Conservation (phyloP, 2,329 filamentous ascomycete genomes). For the Fonsecaea monophora region DNA sequence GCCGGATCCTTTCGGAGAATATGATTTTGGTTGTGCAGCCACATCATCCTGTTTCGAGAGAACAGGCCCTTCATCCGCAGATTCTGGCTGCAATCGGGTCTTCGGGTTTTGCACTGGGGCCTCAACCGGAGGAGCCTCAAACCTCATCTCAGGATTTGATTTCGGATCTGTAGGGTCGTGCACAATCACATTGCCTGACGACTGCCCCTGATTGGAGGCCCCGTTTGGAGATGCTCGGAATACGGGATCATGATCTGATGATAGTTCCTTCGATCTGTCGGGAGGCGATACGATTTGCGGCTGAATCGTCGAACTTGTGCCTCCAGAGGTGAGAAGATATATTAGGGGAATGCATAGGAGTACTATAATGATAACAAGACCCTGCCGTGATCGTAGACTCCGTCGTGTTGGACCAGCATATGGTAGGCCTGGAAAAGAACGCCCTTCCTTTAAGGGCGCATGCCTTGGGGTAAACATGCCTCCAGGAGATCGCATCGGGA, state of each 20-base stretch:
- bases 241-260: constrained; percentile 19
- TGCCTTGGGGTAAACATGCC: constrained; percentile 36
- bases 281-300: constrained; percentile 11
- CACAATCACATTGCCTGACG: background rate
- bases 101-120: background rate
- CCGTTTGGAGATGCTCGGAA: constrained; percentile 13
- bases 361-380: constrained; percentile 26
- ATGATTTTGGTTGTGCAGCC: constrained; percentile 4
- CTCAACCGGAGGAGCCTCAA: constrained; percentile 20
- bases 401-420: constrained; percentile 31
- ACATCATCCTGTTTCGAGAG: constrained; percentile 5
- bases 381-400: constrained; percentile 28
- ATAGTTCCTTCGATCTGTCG: constrained; percentile 6
- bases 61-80: constrained; percentile 11
- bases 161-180: background rate
- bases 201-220: background rate
- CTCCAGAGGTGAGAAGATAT: constrained; percentile 27
- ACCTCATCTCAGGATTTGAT: constrained; percentile 12
- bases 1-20: constrained; percentile 8
- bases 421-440: constrained; percentile 36
- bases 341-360: constrained; percentile 34
- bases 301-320: constrained; percentile 15
- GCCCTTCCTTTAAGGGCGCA: constrained; percentile 35
- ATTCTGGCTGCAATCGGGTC: background rate
- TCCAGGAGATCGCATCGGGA: constrained; percentile 26